A percentile compares a stretch with the other conserved stretches of the same genome.
Evolutionary conservation across 371 early-diverging fungal genomes (phyloP).

Genomic region (Rhizoclosmatium hyalinum): DNA sequence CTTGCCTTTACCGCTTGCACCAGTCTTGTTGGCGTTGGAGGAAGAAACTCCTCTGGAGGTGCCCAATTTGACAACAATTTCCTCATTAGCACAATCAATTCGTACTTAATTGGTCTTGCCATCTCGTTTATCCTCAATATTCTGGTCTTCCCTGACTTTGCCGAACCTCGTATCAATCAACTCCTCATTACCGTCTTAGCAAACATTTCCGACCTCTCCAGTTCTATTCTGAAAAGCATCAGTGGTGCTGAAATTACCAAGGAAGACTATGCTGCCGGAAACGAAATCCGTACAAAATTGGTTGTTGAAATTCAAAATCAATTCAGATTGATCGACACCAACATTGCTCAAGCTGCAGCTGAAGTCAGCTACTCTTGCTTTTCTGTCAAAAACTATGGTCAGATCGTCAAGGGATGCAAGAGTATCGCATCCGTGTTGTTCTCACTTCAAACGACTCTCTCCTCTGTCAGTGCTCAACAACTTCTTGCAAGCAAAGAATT

Average conservation of each 20-base stretch:
- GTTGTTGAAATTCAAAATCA: constrained; percentile 10
- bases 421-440: constrained; percentile 16
- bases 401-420: constrained; percentile 7
- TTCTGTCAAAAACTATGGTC: constrained; percentile 18
- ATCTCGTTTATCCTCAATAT: constrained; percentile 19
- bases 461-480: background rate
- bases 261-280: constrained; percentile 6
- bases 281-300: background rate
- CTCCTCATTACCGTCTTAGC: constrained; percentile 6
- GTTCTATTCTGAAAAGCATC: constrained; percentile 13
- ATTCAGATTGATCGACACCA: constrained; percentile 3
- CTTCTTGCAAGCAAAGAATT: constrained; percentile 23
- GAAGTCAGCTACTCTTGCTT: constrained; percentile 32
- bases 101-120: constrained; percentile 33
- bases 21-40: constrained; percentile 30
- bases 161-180: constrained; percentile 19
- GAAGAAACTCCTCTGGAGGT: constrained; percentile 34
- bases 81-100: constrained; percentile 29
- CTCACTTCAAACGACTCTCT: constrained; percentile 33
- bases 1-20: constrained; percentile 29
- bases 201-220: constrained; percentile 12
- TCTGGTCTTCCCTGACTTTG: constrained; percentile 28
- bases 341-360: constrained; percentile 21
- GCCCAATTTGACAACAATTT: constrained; percentile 31
- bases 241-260: constrained; percentile 10